Evolutionary conservation across 192 early-diverging fungal species (phyloP).

Genomic region (Gaertneriomyces semiglobifer): DNA sequence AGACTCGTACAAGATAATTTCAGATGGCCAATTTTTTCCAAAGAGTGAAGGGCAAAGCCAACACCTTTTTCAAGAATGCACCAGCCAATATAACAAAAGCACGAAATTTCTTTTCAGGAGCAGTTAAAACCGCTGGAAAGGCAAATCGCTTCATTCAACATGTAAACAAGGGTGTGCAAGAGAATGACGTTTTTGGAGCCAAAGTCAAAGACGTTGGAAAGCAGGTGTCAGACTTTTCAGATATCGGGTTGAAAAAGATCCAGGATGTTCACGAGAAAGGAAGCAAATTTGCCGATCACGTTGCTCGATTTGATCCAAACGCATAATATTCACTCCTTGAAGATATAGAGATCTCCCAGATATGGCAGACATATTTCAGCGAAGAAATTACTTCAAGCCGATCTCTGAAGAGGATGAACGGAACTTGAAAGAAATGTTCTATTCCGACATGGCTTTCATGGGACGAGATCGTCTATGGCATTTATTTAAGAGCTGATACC

Average conservation of each 20-base stretch:
- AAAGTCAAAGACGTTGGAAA: slow-evolving; percentile 1
- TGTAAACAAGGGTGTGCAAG: slow-evolving; percentile 4
- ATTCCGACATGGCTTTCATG: no score
- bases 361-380: no score
- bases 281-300: not conserved
- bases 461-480: no score
- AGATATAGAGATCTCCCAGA: no score
- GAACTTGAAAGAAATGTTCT: no score
- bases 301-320: not conserved
- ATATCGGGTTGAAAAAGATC: slow-evolving; percentile 3
- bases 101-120: not conserved
- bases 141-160: not conserved
- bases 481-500: no score
- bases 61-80: not conserved
- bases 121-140: not conserved
- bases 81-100: not conserved
- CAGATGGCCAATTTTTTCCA: not conserved
- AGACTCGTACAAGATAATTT: not conserved
- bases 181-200: not conserved
- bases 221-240: not conserved
- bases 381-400: no score
- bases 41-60: not conserved
- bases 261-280: not conserved
- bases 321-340: no score
- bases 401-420: no score